Conservation (phyloP, 2,329 filamentous ascomycete species). For the Nemania bipapillata region DNA sequence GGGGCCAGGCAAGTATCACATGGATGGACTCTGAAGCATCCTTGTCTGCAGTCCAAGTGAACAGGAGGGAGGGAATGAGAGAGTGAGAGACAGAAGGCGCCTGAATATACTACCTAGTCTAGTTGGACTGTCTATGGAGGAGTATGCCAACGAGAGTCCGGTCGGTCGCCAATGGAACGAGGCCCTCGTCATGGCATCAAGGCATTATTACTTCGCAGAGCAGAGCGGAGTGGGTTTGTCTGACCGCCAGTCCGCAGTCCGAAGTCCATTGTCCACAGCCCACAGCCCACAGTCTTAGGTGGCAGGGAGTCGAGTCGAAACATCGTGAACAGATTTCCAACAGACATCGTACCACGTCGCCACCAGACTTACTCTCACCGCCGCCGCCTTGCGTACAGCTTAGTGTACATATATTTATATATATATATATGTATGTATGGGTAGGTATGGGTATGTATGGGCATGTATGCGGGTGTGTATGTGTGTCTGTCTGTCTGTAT, state of each 20-base stretch:
- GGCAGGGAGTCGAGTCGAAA: constrained; percentile 14
- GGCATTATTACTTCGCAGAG: background rate
- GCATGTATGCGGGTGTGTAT: no score
- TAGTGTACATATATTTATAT: no score
- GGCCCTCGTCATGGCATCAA: no score
- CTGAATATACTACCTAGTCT: background rate
- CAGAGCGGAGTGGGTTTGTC: background rate
- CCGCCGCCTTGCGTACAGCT: constrained; percentile 22
- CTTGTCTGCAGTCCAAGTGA: background rate
- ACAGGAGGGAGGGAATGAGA: background rate
- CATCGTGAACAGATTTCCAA: constrained; percentile 15
- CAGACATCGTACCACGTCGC: constrained; percentile 10
- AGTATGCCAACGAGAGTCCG: background rate
- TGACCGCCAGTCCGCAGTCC: constrained; percentile 33
- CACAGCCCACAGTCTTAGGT: background rate
- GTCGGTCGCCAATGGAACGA: background rate
- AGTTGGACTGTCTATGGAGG: background rate
- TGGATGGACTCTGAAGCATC: background rate
- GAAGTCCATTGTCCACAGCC: no score
- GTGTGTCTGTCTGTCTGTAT: no score
- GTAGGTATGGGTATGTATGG: no score
- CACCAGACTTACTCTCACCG: constrained; percentile 31
- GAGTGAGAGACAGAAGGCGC: background rate
- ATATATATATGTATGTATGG: no score
- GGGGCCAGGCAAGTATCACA: background rate